Evolutionary conservation across 2,329 filamentous ascomycete species (phyloP).

Genomic region (Daldinia eschscholtzii): DNA sequence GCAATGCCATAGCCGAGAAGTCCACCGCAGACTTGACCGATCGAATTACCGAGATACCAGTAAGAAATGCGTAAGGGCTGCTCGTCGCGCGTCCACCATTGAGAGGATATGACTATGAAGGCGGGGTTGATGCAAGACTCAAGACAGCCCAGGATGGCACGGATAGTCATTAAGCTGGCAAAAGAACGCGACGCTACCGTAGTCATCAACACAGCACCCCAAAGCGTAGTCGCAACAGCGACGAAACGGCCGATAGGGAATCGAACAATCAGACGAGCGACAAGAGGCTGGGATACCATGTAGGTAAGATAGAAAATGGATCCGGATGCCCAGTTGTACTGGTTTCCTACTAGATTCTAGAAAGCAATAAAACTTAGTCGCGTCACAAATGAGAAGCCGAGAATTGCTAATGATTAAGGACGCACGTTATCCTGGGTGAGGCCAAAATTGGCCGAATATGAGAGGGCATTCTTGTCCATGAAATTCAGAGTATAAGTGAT

Average conservation of each 20-base stretch:
- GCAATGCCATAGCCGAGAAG: conserved; percentile 70
- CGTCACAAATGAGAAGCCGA: background rate
- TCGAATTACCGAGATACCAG: conserved; percentile 70
- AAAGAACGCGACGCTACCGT: conserved; percentile 67
- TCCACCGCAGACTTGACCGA: conserved; percentile 72
- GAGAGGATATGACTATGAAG: conserved; percentile 53
- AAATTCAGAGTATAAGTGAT: conserved; percentile 49
- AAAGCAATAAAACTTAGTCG: conserved; percentile 7
- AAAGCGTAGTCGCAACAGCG: conserved; percentile 58
- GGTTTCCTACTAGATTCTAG: conserved; percentile 37
- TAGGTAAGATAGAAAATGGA: conserved; percentile 67
- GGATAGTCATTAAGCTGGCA: conserved; percentile 65
- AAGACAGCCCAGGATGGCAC: conserved; percentile 67
- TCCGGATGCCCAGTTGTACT: conserved; percentile 46
- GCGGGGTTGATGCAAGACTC: conserved; percentile 70
- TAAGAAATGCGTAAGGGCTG: conserved; percentile 66
- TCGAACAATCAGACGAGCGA: conserved; percentile 60
- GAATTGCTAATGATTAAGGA: conserved; percentile 13
- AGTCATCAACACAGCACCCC: conserved; percentile 63
- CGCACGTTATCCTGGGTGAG: conserved; percentile 40
- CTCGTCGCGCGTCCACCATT: conserved; percentile 58
- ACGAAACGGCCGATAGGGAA: conserved; percentile 64
- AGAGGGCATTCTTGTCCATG: conserved; percentile 49
- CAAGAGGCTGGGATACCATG: conserved; percentile 60
- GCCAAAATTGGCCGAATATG: conserved; percentile 45